Evolutionary conservation across 2,329 filamentous ascomycete genomes (phyloP), one percentile per base, ranked within the genome.

Genomic region (Aaosphaeria pasadenensis): DNA sequence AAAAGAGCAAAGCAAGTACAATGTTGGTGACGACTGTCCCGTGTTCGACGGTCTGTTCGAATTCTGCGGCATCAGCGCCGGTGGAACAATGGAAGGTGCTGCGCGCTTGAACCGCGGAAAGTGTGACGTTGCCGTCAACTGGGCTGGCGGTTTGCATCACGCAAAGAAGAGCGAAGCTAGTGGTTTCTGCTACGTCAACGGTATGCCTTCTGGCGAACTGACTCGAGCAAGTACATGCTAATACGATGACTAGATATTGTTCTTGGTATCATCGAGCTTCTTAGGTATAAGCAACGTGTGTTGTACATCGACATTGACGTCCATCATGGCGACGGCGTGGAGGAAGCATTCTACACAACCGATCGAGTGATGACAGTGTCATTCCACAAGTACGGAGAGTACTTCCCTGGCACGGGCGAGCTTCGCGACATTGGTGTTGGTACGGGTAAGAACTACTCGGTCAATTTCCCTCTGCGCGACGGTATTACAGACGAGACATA

Each of bases 1-100:
- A 59, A 88, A 91, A 60, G 94, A 99, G 70, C 91, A 97, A 70
- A 87, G 89, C 82, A 83, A 78, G 73, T 77, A 86, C 71, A 87
- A 87, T 51, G 83, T 87, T 47, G 84, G 84, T 46, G 84, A 78
- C 48, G 76, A 79, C 51, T 79, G 76, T 57, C 84, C 84, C 1
- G 84, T 87, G 0, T 87, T 87, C 52, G 84, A 87, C 57, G 84
- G 84, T 11, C 73, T 87, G 11, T 87, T 87, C 53, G 84, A 87
- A 62, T 87, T 86, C 65, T 87, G 84, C 59, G 83, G 82, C 13
- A 87, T 87, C 63, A 86, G 83, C 56, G 84, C 84, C 7, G 84
- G 84, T 48, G 84, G 84, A 33, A 85, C 80, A 53, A 87, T 87
- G 84, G 84, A 87, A 66, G 84, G 84, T 45, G 84, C 84, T 7